Percentiles rank a stretch among this genome's conserved stretches.
Evolutionary conservation across 1,284 basidiomycete species (phyloP).

Genomic region (Termitomyces sp.): DNA sequence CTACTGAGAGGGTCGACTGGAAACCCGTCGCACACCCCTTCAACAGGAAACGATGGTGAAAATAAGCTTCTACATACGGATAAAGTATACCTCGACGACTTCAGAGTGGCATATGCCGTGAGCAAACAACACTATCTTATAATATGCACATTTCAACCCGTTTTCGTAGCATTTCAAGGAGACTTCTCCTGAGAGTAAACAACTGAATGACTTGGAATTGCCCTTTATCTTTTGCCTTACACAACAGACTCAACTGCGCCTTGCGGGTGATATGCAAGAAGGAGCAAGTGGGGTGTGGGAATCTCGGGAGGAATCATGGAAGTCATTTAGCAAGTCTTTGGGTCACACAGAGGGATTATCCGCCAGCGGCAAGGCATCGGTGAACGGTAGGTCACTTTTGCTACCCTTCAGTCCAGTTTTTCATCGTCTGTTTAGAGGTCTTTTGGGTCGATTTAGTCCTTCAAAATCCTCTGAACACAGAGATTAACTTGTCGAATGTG

Average conservation of each 20-base stretch:
- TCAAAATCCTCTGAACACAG: constrained; percentile 65
- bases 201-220: constrained; percentile 41
- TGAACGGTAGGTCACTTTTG: constrained; percentile 45
- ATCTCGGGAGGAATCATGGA: constrained; percentile 59
- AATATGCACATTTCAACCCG: constrained; percentile 7
- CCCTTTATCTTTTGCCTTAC: constrained; percentile 56
- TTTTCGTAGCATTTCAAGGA: constrained; percentile 55
- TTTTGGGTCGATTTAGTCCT: constrained; percentile 73
- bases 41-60: constrained; percentile 18
- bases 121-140: constrained; percentile 15
- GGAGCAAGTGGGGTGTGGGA: constrained; percentile 50
- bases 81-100: constrained; percentile 71
- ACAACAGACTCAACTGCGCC: constrained; percentile 48
- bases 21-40: constrained; percentile 18
- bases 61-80: constrained; percentile 35
- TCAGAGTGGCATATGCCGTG: constrained; percentile 71
- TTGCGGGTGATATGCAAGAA: constrained; percentile 43
- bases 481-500: constrained; percentile 58
- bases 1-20: constrained; percentile 43
- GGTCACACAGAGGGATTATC: constrained; percentile 50
- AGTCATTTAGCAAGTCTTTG: constrained; percentile 48
- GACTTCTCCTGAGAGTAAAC: constrained; percentile 38
- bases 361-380: constrained; percentile 50
- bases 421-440: constrained; percentile 41
- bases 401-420: not conserved